Percentiles rank a stretch among this genome's conserved stretches.
Evolutionary conservation across 1,139 yeast genomes (phyloP).

Genomic region (Cylindricascospora bacillispora): DNA sequence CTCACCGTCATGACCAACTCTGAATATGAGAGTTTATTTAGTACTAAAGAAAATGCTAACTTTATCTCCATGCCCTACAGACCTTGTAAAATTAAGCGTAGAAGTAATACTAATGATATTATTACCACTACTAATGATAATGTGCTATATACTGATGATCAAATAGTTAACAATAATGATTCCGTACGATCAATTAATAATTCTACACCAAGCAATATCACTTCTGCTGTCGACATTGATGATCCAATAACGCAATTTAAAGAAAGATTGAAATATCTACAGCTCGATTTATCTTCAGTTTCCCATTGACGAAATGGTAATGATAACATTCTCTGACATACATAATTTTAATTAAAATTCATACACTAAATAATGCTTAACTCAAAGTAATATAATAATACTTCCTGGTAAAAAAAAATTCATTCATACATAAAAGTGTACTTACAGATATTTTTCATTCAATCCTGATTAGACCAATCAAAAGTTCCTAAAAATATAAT

Average conservation of each 20-base stretch:
- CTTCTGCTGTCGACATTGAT: not conserved
- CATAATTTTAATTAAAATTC: not conserved
- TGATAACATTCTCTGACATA: not conserved
- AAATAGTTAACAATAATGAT: not conserved
- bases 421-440: not conserved
- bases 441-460: not conserved
- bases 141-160: not conserved
- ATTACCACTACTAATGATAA: not conserved
- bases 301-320: not conserved
- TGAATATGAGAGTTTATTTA: not conserved
- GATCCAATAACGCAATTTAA: slow-evolving; percentile 1
- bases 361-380: not conserved
- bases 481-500: too few species aligned
- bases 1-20: too few species aligned
- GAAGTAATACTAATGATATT: not conserved
- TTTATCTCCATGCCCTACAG: not conserved
- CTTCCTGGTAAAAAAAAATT: not conserved
- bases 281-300: slow-evolving; percentile 2
- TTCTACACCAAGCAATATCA: not conserved
- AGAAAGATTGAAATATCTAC: slow-evolving; percentile 1
- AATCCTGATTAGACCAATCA: not conserved
- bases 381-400: not conserved
- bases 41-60: not conserved
- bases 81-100: not conserved
- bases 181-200: not conserved